Percentiles rank a stretch among this genome's conserved stretches.
Conservation (phyloP, 805 yeast species). For the Kazachstania africana region DNA sequence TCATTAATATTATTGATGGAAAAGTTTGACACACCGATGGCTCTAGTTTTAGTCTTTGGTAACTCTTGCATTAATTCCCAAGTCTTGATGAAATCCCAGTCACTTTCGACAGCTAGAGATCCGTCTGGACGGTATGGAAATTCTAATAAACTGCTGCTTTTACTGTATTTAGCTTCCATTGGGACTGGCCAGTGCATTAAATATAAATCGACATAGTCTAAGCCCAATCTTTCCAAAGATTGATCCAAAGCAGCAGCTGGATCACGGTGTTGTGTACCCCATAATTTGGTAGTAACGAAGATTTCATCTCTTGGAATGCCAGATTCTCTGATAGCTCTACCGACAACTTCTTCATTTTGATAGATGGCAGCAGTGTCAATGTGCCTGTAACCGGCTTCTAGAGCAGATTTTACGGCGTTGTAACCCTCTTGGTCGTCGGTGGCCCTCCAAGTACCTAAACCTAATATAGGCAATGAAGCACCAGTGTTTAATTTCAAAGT, state of each 20-base stretch:
- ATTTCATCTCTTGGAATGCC: constrained; percentile 55
- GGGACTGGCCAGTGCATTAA: constrained; percentile 78
- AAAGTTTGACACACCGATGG: constrained; percentile 73
- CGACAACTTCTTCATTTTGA: constrained; percentile 55
- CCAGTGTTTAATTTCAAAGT: constrained; percentile 48
- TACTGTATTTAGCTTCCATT: constrained; percentile 31
- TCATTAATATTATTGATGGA: constrained; percentile 40
- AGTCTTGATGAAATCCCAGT: constrained; percentile 40
- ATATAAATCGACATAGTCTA: constrained; percentile 70
- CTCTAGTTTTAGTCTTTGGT: constrained; percentile 38
- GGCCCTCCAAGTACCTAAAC: constrained; percentile 67
- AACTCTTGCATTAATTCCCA: constrained; percentile 55
- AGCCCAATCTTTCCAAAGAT: constrained; percentile 49
- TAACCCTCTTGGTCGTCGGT: constrained; percentile 41
- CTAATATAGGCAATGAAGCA: constrained; percentile 49
- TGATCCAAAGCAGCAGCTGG: constrained; percentile 43
- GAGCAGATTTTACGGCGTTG: constrained; percentile 47
- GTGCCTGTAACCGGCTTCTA: constrained; percentile 58
- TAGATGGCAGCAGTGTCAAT: constrained; percentile 69
- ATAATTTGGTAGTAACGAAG: constrained; percentile 62
- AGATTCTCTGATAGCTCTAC: constrained; percentile 41
- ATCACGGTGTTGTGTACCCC: constrained; percentile 39
- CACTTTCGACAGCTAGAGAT: constrained; percentile 28
- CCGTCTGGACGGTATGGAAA: constrained; percentile 31
- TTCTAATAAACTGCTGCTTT: constrained; percentile 23